Base-by-base conservation (phyloP, 495 filamentous ascomycete genomes). In the Daldinia childiae region DNA sequence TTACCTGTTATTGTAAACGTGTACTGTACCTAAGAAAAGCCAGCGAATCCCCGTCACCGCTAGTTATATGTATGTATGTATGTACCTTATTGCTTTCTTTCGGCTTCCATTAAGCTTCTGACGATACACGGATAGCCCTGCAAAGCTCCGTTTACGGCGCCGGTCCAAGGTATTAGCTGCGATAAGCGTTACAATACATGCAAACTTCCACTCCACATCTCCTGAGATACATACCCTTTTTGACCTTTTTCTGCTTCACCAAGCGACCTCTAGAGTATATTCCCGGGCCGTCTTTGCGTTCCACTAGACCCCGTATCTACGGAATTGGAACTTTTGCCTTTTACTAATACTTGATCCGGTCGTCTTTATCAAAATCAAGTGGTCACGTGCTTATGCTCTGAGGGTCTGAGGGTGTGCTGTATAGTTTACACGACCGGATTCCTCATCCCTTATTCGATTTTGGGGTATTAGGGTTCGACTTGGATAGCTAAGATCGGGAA, bases 141-240 rank as follows among this genome's bases (percentile, higher is more conserved):
- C 26, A 36, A 64, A 62, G 30, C 70, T 73, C 70, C 70, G 70
- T 27, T 73, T 57, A 62, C 70, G 64, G 70, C 61, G 32, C 48
- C 48, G 29, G 52, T n/a, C 15, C 26, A 41, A 15, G 21, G 26
- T 64, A 24, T 50, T 61, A 65, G 39, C 21, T 58, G 64, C 70
- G 64, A 68, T 64, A 73, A 65, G 61, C 70, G n/a, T 39, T 26
- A 64, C 39, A n/a, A n/a, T n/a, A n/a, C n/a, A n/a, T n/a, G n/a
- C n/a, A 64, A 54, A 34, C 43, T 59, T 21, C 52, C 45, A 9
- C 51, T 57, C 68, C 57, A 65, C 62, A 66, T 27, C 63, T 51
- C 3, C 26, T 30, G 36, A 62, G 50, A 61, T 36, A 29, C 32
- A 48, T 65, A 9, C 11, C 39, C 36, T 17, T 17, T 39, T 59